Evolutionary conservation across 495 filamentous ascomycete genomes (phyloP).

Genomic region (Lasiosphaeria hispida): DNA sequence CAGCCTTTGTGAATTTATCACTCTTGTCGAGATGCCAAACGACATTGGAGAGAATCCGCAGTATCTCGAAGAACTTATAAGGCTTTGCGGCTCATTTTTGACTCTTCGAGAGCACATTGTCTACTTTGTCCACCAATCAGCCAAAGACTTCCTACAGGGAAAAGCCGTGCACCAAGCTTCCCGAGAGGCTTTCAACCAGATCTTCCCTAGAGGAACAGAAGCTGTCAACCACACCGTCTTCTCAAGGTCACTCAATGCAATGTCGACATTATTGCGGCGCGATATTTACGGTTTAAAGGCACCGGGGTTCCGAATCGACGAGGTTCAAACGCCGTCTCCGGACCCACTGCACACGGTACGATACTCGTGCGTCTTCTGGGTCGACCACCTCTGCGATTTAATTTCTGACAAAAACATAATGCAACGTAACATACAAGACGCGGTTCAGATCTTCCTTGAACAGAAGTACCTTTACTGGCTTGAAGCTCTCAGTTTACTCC

Average conservation of each 20-base stretch:
- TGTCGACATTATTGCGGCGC: conserved; percentile 15
- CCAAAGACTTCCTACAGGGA: conserved; percentile 34
- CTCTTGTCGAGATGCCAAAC: conserved; percentile 14
- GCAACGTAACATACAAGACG: conserved; percentile 12
- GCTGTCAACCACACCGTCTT: conserved; percentile 22
- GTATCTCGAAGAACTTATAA: conserved; percentile 14
- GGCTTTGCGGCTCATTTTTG: conserved; percentile 30
- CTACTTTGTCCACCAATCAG: conserved; percentile 40
- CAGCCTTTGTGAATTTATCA: conserved; percentile 19
- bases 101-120: conserved; percentile 27
- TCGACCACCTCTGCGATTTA: conserved; percentile 33
- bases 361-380: conserved; percentile 42
- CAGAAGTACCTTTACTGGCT: conserved; percentile 24
- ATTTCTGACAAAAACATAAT: background rate
- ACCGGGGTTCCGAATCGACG: conserved; percentile 14
- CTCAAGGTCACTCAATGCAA: conserved; percentile 24
- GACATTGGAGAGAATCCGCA: background rate
- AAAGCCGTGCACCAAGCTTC: background rate
- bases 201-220: conserved; percentile 6
- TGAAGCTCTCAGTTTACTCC: conserved; percentile 30
- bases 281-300: conserved; percentile 20
- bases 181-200: conserved; percentile 4
- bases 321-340: conserved; percentile 18
- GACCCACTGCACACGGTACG: conserved; percentile 32
- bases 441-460: background rate